Conservation (phyloP, 164 flowering plant species). For the Berberis vulgaris region DNA sequence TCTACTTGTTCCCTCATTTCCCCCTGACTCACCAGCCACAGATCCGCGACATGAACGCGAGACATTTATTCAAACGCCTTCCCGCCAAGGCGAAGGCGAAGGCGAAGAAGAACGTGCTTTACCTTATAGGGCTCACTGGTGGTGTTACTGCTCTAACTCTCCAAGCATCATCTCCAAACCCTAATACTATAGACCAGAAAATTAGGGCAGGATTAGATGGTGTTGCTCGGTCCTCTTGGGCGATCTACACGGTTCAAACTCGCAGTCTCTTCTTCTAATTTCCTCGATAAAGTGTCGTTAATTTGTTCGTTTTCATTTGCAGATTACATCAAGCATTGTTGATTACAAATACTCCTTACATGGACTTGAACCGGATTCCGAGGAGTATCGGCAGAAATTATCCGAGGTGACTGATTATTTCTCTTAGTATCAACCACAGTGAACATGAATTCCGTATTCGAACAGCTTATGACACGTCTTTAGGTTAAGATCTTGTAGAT, state of each 20-base stretch:
- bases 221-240: constrained; percentile 66
- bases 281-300: background rate
- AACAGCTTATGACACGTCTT: too few relatives aligned
- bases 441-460: too few relatives aligned
- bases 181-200: constrained; percentile 16
- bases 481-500: too few relatives aligned
- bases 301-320: constrained; percentile 8
- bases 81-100: constrained; percentile 37
- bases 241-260: constrained; percentile 34
- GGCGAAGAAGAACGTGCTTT: constrained; percentile 30
- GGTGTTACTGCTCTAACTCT: constrained; percentile 22
- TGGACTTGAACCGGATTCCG: constrained; percentile 38
- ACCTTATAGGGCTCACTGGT: constrained; percentile 28
- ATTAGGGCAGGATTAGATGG: constrained; percentile 30
- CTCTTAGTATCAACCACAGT: too few relatives aligned
- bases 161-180: constrained; percentile 16
- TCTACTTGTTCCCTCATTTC: background rate
- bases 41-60: background rate
- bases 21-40: background rate
- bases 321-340: constrained; percentile 50
- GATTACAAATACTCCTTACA: constrained; percentile 69
- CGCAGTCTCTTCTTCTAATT: background rate
- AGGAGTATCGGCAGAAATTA: constrained; percentile 32
- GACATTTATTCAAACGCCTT: constrained; percentile 21
- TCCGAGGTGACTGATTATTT: constrained; percentile 36